These are phyloP conservation scores for Corylus heterophylla DNA, from an alignment of 306 rosid genomes.

Conservation along the genomic window DNA sequence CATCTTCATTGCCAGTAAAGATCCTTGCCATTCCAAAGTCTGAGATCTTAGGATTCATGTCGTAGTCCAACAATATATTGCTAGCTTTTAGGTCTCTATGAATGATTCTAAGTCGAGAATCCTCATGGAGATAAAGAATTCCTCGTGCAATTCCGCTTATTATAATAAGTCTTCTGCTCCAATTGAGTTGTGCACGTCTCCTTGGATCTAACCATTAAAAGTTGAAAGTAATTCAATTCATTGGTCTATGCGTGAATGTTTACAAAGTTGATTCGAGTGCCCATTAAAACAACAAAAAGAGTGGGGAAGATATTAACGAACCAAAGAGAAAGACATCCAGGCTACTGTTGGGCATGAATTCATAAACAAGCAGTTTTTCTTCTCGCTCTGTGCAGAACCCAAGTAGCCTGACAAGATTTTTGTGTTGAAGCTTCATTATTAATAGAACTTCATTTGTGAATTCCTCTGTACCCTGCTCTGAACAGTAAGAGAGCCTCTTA, in stretches of 20 bases:
- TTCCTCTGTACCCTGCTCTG: conserved; percentile 65
- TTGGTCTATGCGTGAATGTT: neutral
- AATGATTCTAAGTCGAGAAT: conserved; percentile 44
- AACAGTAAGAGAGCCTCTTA: conserved; percentile 63
- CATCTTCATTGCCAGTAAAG: conserved; percentile 41
- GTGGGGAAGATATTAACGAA: conserved; percentile 19
- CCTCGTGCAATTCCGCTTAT: conserved; percentile 47
- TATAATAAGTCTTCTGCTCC: conserved; percentile 40
- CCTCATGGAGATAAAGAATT: conserved; percentile 51
- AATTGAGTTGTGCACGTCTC: conserved; percentile 32
- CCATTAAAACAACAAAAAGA: neutral
- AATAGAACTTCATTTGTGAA: conserved; percentile 60
- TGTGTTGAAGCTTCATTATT: conserved; percentile 68
- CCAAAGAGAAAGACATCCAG: conserved; percentile 55
- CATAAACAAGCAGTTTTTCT: conserved; percentile 67
- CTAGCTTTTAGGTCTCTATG: conserved; percentile 55
- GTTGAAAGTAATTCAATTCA: neutral
- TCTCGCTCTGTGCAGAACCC: conserved; percentile 64
- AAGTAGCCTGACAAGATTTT: conserved; percentile 69
- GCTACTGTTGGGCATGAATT: conserved; percentile 60
- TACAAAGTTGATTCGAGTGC: too few relatives aligned
- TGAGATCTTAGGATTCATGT: conserved; percentile 53
- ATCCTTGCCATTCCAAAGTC: conserved; percentile 57
- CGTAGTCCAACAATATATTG: conserved; percentile 39
- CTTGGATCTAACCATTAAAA: conserved; percentile 30